Percentiles rank a stretch among this genome's conserved stretches.
Evolutionary conservation across 2,329 filamentous ascomycete genomes (phyloP).

Genomic region (Ophiostoma triangulosporum): DNA sequence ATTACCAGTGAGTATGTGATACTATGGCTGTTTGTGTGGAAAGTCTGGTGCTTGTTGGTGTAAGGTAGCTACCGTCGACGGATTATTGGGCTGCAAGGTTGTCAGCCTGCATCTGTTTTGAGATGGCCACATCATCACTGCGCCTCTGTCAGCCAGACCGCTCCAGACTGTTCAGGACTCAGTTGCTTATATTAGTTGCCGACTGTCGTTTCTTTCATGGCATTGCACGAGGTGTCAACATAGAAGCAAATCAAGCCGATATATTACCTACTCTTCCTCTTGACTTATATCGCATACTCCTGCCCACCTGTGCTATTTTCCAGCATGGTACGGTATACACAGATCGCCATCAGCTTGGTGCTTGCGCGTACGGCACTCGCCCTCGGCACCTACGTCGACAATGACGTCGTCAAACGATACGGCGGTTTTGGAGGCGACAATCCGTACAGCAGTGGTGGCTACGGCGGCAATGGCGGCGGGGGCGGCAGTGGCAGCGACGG

Average conservation of each 20-base stretch:
- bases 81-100: too few species aligned
- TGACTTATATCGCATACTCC: too few species aligned
- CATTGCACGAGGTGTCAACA: neutral
- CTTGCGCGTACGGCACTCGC: neutral
- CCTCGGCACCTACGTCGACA: neutral
- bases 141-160: neutral
- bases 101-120: neutral
- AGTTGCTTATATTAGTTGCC: neutral
- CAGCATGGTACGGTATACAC: neutral
- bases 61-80: too few species aligned
- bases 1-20: too few species aligned
- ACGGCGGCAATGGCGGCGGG: neutral
- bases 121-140: neutral
- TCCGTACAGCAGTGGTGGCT: neutral
- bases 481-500: conserved; percentile 1
- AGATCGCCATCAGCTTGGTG: neutral
- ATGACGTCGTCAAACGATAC: neutral
- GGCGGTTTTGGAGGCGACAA: conserved; percentile 2
- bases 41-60: too few species aligned
- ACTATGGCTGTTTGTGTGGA: too few species aligned
- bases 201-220: neutral
- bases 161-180: neutral
- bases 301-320: too few species aligned
- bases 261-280: too few species aligned
- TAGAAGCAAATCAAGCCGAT: too few species aligned